A percentile compares a stretch with the other conserved stretches of the same genome.
Conservation (phyloP, 78 protist genomes). For the Dictyostelium purpureum region DNA sequence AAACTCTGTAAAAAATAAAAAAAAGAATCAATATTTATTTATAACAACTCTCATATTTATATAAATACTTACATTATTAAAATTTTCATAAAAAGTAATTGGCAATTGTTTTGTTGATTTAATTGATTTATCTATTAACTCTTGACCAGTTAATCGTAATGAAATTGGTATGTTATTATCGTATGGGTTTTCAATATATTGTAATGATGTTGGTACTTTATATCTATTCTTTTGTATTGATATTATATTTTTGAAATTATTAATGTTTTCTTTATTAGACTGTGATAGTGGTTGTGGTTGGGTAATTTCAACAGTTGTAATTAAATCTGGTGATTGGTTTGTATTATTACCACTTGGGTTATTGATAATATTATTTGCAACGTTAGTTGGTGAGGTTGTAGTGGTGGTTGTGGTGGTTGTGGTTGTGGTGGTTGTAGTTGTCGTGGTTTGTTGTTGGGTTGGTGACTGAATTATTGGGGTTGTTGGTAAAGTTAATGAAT, state of each 20-base stretch:
- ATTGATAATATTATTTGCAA: not conserved
- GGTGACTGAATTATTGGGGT: not conserved
- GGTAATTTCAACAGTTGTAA: not conserved
- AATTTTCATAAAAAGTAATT: not conserved
- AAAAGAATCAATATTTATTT: not conserved
- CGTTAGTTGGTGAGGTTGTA: not conserved
- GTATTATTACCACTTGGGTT: not conserved
- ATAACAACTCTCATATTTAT: not conserved
- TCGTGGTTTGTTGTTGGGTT: not conserved
- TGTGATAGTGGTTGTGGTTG: not conserved
- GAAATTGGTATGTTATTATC: not conserved
- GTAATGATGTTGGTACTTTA: not conserved
- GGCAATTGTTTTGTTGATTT: not conserved
- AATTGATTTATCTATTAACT: not conserved
- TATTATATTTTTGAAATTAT: not conserved
- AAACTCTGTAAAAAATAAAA: not conserved
- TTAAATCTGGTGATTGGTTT: not conserved
- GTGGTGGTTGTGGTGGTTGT: not conserved
- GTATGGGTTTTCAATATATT: not conserved
- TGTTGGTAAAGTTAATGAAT: not conserved
- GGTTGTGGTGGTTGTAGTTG: not conserved
- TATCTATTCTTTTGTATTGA: not conserved
- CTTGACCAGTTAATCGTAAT: not conserved
- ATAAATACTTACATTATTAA: not conserved
- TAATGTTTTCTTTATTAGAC: not conserved